Evolutionary conservation across 2,329 filamentous ascomycete genomes (phyloP), one percentile per base, ranked within the genome.

Genomic region (Fusarium sp.): DNA sequence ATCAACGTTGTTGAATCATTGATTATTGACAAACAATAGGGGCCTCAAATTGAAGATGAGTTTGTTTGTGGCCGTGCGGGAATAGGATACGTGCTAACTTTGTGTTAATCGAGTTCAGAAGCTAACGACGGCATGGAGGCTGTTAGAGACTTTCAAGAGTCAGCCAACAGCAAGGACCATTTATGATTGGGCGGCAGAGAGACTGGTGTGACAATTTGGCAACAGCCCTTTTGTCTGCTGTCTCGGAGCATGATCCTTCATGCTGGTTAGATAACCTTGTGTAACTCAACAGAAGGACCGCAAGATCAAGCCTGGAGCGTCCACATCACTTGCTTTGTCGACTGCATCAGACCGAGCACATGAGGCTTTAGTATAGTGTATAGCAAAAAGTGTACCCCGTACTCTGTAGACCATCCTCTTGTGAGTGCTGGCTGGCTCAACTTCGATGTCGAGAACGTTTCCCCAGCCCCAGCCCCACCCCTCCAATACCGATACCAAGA

Each of bases 381-480:
- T 36, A 61, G 39, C 48, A 63, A 50, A 59, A 54, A 63, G 40
- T 64, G 63, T 50, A 46, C 15, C 44, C 36, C 11, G 32, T 43
- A 52, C 34, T 36, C 34, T 17, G n/a, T 36, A n/a, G n/a, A n/a
- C n/a, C n/a, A 10, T 36, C 34, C 34, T 36, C 19, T n/a, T 32
- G 28, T 36, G 49, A 62, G 43, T 51, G 44, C 38, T 63, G 56
- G 56, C 26, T 36, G 20, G 36, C 28, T 68, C 59, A 56, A 68
- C 26, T 53, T 34, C 38, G 55, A 48, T 46, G 34, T 36, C 10
- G 19, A 36, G 39, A 49, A 58, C 44, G 52, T 51, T 48, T 62
- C 40, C 34, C 30, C 55, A 57, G 65, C 65, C 65, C 65, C 65
- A 68, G 65, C 65, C 65, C 65, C 65, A 68, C 65, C 55, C 65